Conservation (phyloP, 1,284 basidiomycete genomes). For the Coniophora puteana region DNA sequence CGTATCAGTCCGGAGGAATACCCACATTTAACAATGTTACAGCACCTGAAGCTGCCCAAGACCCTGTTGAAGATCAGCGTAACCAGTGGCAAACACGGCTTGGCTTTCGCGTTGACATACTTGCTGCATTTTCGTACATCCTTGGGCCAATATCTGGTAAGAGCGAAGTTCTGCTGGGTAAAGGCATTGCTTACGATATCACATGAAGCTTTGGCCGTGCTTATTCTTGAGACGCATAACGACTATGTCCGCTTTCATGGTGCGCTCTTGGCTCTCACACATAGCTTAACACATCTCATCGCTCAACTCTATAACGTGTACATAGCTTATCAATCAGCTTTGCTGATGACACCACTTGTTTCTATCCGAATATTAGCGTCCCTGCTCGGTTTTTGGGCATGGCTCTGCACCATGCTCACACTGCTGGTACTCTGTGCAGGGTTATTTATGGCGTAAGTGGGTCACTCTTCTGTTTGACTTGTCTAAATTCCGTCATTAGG, state of each 20-base stretch:
- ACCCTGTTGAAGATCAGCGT: constrained; percentile 38
- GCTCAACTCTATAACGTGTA: too few relatives aligned
- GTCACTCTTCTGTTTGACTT: neutral
- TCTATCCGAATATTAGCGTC: constrained; percentile 58
- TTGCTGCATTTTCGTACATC: constrained; percentile 67
- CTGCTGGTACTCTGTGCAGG: constrained; percentile 38
- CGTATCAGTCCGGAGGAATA: constrained; percentile 70
- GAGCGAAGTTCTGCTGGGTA: constrained; percentile 13
- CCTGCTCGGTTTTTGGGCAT: constrained; percentile 44
- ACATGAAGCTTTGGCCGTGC: constrained; percentile 55
- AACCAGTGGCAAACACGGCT: constrained; percentile 74
- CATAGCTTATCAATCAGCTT: constrained; percentile 76
- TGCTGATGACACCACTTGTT: constrained; percentile 65
- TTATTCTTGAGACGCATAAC: constrained; percentile 77
- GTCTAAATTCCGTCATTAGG: constrained; percentile 1
- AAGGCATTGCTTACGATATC: constrained; percentile 9
- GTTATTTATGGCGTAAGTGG: constrained; percentile 58
- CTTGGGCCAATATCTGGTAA: constrained; percentile 73
- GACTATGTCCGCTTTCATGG: constrained; percentile 82
- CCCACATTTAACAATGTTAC: constrained; percentile 52
- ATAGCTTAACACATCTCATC: constrained; percentile 8
- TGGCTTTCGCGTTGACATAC: constrained; percentile 66
- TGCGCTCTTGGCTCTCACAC: constrained; percentile 27
- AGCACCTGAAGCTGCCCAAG: constrained; percentile 36
- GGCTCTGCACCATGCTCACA: constrained; percentile 44